phyloP scores from a whole-genome alignment of 129 eudicot genomes.

The Lactuca sativa region DNA sequence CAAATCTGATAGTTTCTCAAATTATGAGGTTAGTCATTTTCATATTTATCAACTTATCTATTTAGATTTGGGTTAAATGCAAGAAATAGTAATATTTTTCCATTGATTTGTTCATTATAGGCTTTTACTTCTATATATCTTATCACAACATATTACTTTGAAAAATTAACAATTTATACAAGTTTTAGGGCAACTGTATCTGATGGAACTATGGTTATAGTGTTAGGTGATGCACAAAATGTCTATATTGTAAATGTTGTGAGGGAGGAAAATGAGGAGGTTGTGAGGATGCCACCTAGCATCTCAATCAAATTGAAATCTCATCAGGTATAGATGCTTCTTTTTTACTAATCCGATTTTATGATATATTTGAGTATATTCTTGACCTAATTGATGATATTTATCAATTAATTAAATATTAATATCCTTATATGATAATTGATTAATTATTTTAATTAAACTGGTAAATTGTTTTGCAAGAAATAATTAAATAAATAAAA shows the following conservation, averaged over 20 bases:
- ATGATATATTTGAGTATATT: too few relatives aligned
- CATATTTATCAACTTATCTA: constrained; percentile 12
- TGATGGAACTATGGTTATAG: constrained; percentile 54
- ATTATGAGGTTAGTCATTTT: constrained; percentile 56
- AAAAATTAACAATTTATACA: constrained; percentile 27
- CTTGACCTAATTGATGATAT: too few relatives aligned
- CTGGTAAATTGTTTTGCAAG: too few relatives aligned
- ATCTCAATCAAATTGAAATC: constrained; percentile 75
- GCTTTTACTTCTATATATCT: too few relatives aligned
- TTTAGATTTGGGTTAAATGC: background rate
- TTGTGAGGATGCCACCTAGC: constrained; percentile 87
- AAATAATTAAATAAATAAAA: too few relatives aligned
- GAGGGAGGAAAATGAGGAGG: constrained; percentile 89
- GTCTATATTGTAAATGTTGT: constrained; percentile 91
- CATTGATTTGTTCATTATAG: too few relatives aligned
- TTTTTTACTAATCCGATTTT: background rate
- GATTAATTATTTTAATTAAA: too few relatives aligned
- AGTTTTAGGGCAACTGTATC: constrained; percentile 40
- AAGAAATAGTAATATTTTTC: background rate
- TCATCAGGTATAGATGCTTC: constrained; percentile 57
- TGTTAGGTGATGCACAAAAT: constrained; percentile 71
- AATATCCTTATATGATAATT: too few relatives aligned
- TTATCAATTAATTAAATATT: too few relatives aligned
- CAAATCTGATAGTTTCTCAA: constrained; percentile 46
- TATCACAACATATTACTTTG: too few relatives aligned